These are phyloP conservation scores for Cornus controversa DNA, from an alignment of 148 eudicot genomes.

Conservation along the genomic window DNA sequence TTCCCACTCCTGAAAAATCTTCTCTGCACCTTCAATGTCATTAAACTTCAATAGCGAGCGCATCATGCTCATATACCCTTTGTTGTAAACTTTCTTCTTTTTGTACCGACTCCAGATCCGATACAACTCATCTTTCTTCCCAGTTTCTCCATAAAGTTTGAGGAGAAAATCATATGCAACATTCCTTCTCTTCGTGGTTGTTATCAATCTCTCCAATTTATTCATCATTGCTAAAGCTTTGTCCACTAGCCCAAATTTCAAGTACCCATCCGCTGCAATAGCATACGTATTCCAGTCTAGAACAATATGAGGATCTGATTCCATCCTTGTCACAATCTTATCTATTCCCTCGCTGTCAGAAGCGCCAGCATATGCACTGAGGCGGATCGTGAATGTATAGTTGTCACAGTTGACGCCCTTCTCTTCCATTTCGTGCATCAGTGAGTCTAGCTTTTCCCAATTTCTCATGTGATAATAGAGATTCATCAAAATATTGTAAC, in stretches of 20 bases:
- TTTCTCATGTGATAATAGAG: constrained; percentile 26
- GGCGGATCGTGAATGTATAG: constrained; percentile 17
- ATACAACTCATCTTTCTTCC: constrained; percentile 28
- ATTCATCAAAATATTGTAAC: constrained; percentile 39
- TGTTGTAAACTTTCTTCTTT: constrained; percentile 20
- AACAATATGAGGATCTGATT: constrained; percentile 19
- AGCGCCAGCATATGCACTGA: constrained; percentile 27
- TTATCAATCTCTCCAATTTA: constrained; percentile 22
- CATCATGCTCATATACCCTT: constrained; percentile 34
- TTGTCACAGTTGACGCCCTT: constrained; percentile 26
- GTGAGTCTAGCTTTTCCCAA: constrained; percentile 25
- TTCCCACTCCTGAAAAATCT: constrained; percentile 42
- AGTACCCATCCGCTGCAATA: constrained; percentile 29
- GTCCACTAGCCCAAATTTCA: constrained; percentile 28
- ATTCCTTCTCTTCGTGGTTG: constrained; percentile 6
- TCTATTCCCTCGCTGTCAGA: constrained; percentile 30
- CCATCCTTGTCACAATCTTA: constrained; percentile 22
- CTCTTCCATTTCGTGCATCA: constrained; percentile 38
- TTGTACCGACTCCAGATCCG: constrained; percentile 31
- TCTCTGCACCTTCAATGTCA: constrained; percentile 41
- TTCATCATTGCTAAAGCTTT: constrained; percentile 26
- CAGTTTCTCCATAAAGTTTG: constrained; percentile 24
- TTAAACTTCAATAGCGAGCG: constrained; percentile 24
- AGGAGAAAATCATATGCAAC: constrained; percentile 13
- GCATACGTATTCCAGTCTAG: constrained; percentile 11